Evolutionary conservation across 495 filamentous ascomycete genomes (phyloP).

Genomic region (Penicilliopsis zonata): DNA sequence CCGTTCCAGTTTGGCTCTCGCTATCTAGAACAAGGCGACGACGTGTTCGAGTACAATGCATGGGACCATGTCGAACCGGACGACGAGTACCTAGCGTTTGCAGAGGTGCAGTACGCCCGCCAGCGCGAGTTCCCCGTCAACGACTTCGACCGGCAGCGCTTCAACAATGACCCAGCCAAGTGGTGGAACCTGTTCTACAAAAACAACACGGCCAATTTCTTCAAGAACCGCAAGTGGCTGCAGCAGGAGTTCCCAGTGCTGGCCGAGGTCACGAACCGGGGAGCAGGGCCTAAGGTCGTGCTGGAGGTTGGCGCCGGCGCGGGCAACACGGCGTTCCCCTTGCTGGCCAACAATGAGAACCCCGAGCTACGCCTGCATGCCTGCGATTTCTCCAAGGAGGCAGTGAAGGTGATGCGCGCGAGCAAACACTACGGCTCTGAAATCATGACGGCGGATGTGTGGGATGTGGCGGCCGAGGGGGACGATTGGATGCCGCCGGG

Average conservation of each 20-base stretch:
- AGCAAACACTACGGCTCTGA: constrained; percentile 53
- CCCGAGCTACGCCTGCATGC: constrained; percentile 68
- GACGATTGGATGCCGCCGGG: constrained; percentile 53
- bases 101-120: constrained; percentile 64
- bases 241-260: constrained; percentile 88
- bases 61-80: constrained; percentile 95
- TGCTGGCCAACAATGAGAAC: constrained; percentile 72
- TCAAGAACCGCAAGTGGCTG: constrained; percentile 97
- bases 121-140: constrained; percentile 75
- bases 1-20: constrained; percentile 95
- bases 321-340: constrained; percentile 90
- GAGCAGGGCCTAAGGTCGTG: constrained; percentile 48
- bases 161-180: constrained; percentile 80
- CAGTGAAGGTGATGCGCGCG: constrained; percentile 74
- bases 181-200: constrained; percentile 98
- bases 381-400: constrained; percentile 86
- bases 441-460: constrained; percentile 74
- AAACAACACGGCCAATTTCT: constrained; percentile 91
- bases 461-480: constrained; percentile 64
- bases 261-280: constrained; percentile 49
- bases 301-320: constrained; percentile 92
- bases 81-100: constrained; percentile 68
- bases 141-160: constrained; percentile 74
- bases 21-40: constrained; percentile 64
- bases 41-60: constrained; percentile 92